Evolutionary conservation across 1,284 basidiomycete genomes (phyloP), one percentile per base, ranked within the genome.

Genomic region (Paramarasmius palmivorus): DNA sequence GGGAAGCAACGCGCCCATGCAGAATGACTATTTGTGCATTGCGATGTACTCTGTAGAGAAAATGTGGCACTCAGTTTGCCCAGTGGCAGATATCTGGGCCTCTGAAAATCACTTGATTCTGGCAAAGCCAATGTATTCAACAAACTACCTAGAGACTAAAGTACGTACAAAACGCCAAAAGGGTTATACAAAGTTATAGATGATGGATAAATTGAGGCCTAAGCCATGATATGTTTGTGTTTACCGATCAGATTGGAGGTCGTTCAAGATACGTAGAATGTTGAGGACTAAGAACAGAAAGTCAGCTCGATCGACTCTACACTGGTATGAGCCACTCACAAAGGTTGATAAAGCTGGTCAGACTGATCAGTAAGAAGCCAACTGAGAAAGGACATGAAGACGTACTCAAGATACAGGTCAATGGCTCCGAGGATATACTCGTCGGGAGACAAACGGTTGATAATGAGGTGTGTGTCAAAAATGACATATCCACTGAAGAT

Each of bases 381-480:
- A 45, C 36, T 20, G 7, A 52, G 20, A 40, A 17, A 37, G 39
- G 2, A 20, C 47, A 35, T 39, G 37, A 67, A 67, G 48, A 79
- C 82, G 60, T 67, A 89, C 86, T 94, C 92, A 54, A 94, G 86
- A 70, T 94, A 96, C 36, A 96, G 83, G 60, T 84, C 89, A 67
- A 96, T 87, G 42, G 89, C 80, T 46, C 86, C 93, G 73, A 93
- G 75, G 57, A 95, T 93, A 72, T 83, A 95, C 66, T 95, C 93
- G 59, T 95, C 93, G 1, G 92, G 90, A 12, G 88, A 90, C 34
- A 95, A 73, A 52, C 84, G 81, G 58, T 82, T 83, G 69, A 88
- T 91, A 71, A 96, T 92, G 56, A 86, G 68, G 68, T 88, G 92
- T 1, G 93, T 96, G 67, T 95, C 93, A 65, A 88, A 95, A 60